Evolutionary conservation across 352 stramenopile species (phyloP).

Genomic region (Aphanomyces invadans): DNA sequence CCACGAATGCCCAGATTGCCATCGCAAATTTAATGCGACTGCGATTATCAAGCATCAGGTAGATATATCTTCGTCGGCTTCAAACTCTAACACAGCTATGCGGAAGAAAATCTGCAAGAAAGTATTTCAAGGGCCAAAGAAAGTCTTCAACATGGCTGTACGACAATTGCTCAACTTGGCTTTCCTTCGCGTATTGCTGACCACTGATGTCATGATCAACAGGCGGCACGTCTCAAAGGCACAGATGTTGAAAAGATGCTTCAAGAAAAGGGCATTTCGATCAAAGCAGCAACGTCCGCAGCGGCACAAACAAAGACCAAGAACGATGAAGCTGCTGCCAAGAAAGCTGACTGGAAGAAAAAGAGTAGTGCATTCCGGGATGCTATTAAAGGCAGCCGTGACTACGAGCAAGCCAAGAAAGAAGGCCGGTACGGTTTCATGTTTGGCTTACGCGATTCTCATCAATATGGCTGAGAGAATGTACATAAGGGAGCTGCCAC

Average conservation of each 20-base stretch:
- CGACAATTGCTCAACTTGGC: slow-evolving; percentile 18
- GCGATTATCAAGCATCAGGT: slow-evolving; percentile 67
- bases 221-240: slow-evolving; percentile 41
- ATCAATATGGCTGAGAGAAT: slow-evolving; percentile 2
- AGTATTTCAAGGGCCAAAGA: slow-evolving; percentile 74
- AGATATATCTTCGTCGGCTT: background rate
- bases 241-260: slow-evolving; percentile 63
- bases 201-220: background rate
- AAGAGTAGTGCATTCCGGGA: slow-evolving; percentile 82
- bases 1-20: slow-evolving; percentile 58
- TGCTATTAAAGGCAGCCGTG: slow-evolving; percentile 77
- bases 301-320: slow-evolving; percentile 10
- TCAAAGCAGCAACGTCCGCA: slow-evolving; percentile 21
- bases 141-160: slow-evolving; percentile 80
- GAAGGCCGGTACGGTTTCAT: slow-evolving; percentile 34
- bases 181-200: too few species aligned
- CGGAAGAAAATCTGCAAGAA: slow-evolving; percentile 77
- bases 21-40: slow-evolving; percentile 66
- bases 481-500: slow-evolving; percentile 48
- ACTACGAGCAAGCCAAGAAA: slow-evolving; percentile 56
- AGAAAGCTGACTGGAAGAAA: slow-evolving; percentile 75
- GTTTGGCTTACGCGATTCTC: too few species aligned
- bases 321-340: slow-evolving; percentile 38
- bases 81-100: background rate
- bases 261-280: slow-evolving; percentile 34